Conservation (phyloP, 2,329 filamentous ascomycete genomes). For the Blastomyces silverae region DNA sequence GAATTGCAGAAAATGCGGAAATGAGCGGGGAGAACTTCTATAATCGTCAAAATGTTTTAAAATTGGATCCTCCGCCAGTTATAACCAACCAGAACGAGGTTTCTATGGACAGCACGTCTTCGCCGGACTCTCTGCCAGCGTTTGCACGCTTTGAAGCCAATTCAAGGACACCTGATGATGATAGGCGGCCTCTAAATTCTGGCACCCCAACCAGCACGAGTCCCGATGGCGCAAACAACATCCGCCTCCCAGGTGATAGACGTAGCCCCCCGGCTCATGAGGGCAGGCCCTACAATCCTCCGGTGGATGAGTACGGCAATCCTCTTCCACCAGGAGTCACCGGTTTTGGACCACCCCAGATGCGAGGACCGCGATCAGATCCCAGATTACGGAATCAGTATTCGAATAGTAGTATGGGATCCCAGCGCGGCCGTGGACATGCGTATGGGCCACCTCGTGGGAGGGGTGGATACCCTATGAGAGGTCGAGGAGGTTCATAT, state of each 20-base stretch:
- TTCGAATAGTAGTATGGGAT: conserved; percentile 43
- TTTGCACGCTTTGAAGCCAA: conserved; percentile 29
- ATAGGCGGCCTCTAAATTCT: conserved; percentile 37
- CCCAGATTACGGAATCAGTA: conserved; percentile 42
- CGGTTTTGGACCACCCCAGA: conserved; percentile 28
- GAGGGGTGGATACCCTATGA: conserved; percentile 49
- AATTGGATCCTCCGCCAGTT: conserved; percentile 50
- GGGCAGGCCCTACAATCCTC: conserved; percentile 29
- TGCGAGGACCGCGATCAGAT: conserved; percentile 40
- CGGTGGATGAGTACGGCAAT: conserved; percentile 37
- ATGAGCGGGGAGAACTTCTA: conserved; percentile 96
- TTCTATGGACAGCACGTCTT: conserved; percentile 51
- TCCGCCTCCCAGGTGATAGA: conserved; percentile 20
- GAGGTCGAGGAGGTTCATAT: conserved; percentile 41
- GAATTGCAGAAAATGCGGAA: conserved; percentile 88
- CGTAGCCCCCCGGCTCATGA: conserved; percentile 29
- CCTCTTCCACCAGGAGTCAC: conserved; percentile 32
- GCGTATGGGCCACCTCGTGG: conserved; percentile 47
- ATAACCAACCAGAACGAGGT: conserved; percentile 50
- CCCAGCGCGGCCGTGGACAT: conserved; percentile 35
- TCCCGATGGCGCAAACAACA: conserved; percentile 16
- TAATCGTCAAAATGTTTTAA: conserved; percentile 49
- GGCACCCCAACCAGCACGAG: conserved; percentile 29
- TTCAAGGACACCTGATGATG: conserved; percentile 35
- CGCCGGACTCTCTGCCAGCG: conserved; percentile 44